Base-by-base conservation (phyloP, 495 filamentous ascomycete genomes). In the Pyrenula massariospora region DNA sequence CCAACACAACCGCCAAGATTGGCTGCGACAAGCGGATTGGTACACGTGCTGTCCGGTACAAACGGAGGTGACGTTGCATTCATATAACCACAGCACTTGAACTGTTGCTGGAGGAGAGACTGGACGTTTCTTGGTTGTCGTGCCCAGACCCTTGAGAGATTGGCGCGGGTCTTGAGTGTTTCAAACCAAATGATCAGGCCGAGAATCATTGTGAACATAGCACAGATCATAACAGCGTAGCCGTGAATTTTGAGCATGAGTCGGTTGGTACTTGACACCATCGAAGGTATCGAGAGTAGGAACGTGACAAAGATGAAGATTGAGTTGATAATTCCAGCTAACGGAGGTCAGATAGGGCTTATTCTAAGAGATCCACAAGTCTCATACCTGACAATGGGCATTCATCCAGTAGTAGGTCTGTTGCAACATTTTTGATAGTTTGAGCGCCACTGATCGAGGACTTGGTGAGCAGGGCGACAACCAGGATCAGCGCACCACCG, bases 81-180 rank as follows among this genome's bases (percentile, higher is more conserved):
- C 56, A 76, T 62, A 70, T 86, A 90, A 42, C 86, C 86, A 60
- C 86, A 90, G 79, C 86, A 90, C 55, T 75, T 68, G 66, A 89
- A 88, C 82, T 87, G 73, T 56, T 79, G 75, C 63, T 90, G 84
- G 65, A 89, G 70, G 25, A 89, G 63, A 57, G 75, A 77, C 67
- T 87, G 84, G 12, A 76, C 69, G 10, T 64, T 50, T 2, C 70
- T 51, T 11, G 71, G 59, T 63, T 86, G 80, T n/a, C 65, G 55
- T 5, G 63, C 69, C 78, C 83, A 90, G 50, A 84, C 68, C 0
- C 63, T 61, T 48, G 64, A 64, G 58, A 88, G 76, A 47, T 80
- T 79, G 2, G 71, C 68, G 58, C 82, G 75, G 24, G 82, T 83
- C 63, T 73, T 76, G 56, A 90, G 73, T 2, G 86, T 90, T 54